Base-by-base conservation (phyloP, 192 early-diverging fungal species). In the Chytriomyces sp. region DNA sequence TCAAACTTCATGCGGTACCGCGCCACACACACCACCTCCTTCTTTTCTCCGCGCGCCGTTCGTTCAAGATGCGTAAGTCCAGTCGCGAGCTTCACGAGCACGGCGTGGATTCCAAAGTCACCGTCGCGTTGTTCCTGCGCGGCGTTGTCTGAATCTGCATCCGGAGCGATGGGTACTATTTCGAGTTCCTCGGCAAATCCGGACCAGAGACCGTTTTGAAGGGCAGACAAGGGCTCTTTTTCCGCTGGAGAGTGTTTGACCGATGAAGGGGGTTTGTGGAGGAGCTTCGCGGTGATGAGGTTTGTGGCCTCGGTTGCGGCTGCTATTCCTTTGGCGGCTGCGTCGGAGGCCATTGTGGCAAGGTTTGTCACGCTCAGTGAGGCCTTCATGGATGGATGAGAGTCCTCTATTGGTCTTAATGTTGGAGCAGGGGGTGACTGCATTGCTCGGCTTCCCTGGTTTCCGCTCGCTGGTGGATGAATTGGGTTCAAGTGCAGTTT, bases 1-100 rank as follows among this genome's bases (percentile, higher is more conserved):
- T 33, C 12, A 19, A 68, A 52, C 37, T 55, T 52, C 65, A 68
- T 68, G 22, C 65, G 44, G 30, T 68, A 68, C 14, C 44, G 44
- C 44, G 44, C 44, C 14, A 49, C 22, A 1, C 44, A 49, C 14
- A 49, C 44, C 22, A 49, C 44, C 22, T 49, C 44, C 44, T 49
- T 49, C 44, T 49, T 49, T 22, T 49, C 17, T n/a, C 44, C 44
- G 22, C 22, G 14, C 22, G 44, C 44, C 14, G 44, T 49, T 2
- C 44, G 44, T 22, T 49, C 44, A 14, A 49, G 44, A 14, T 49
- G 44, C 2, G 44, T 49, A 22, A 49, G 2, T n/a, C 44, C 44
- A 14, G 44, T 22, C 2, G 44, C 14, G 17, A 49, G 22, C 44
- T 49, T 49, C 44, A 49, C 14, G 2, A 49, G 22, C 44, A 49